Conservation (phyloP, 2,329 filamentous ascomycete genomes). For the Akanthomyces dipterigenus region DNA sequence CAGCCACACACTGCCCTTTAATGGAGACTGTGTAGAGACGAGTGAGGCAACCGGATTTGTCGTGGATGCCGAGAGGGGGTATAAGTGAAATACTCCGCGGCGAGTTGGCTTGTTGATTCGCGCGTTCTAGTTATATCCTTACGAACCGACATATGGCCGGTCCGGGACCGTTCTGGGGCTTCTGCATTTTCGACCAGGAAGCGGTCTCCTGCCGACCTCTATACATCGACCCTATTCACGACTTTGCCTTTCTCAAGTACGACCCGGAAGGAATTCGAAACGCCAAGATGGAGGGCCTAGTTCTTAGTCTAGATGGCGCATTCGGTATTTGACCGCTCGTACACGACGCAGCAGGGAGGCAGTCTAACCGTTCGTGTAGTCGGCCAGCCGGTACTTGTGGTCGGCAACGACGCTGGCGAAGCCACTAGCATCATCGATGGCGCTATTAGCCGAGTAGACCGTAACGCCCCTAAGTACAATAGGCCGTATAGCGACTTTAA, state of each 20-base stretch:
- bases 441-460: constrained; percentile 89
- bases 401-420: constrained; percentile 97
- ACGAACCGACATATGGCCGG: constrained; percentile 92
- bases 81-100: not conserved
- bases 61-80: not conserved
- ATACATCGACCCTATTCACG: constrained; percentile 95
- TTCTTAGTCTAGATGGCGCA: not conserved
- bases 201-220: constrained; percentile 91
- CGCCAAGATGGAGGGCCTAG: constrained; percentile 38
- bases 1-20: not conserved
- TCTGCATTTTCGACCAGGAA: constrained; percentile 97
- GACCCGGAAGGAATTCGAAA: constrained; percentile 95
- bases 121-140: constrained; percentile 56
- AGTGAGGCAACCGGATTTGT: not conserved
- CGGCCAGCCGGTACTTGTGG: constrained; percentile 88
- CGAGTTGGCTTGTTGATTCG: not conserved
- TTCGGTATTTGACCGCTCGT: not conserved
- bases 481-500: constrained; percentile 98
- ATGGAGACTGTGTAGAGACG: not conserved
- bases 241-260: constrained; percentile 95
- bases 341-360: not conserved
- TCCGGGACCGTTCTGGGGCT: constrained; percentile 93
- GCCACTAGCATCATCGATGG: constrained; percentile 97
- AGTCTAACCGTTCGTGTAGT: constrained; percentile 40
- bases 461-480: constrained; percentile 95